phyloP scores from a whole-genome alignment of 1,284 basidiomycete genomes.

The Testicularia cyperi region DNA sequence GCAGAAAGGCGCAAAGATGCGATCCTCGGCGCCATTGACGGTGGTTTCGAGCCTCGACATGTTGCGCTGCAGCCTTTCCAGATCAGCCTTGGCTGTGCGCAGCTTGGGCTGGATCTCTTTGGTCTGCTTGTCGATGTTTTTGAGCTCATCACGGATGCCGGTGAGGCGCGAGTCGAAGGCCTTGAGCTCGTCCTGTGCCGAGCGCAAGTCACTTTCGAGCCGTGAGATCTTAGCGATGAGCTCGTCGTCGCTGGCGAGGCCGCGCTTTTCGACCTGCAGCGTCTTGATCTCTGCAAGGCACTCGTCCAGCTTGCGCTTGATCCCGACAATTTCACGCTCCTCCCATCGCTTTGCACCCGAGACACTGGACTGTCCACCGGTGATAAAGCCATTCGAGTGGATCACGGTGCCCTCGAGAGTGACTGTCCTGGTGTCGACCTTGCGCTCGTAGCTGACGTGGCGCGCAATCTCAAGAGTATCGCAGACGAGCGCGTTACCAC shows the following conservation, averaged over 20 bases:
- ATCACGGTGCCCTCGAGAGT: constrained; percentile 95
- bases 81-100: constrained; percentile 62
- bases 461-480: constrained; percentile 90
- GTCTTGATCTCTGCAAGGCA: constrained; percentile 79
- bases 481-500: constrained; percentile 90
- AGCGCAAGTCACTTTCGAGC: constrained; percentile 72
- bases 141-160: constrained; percentile 42
- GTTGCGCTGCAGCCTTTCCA: constrained; percentile 66
- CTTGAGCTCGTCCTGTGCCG: constrained; percentile 76
- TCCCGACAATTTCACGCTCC: constrained; percentile 87
- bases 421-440: constrained; percentile 95
- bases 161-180: constrained; percentile 42
- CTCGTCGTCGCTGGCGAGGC: constrained; percentile 77
- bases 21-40: constrained; percentile 71
- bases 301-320: constrained; percentile 68
- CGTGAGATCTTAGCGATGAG: constrained; percentile 75
- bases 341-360: constrained; percentile 67
- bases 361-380: constrained; percentile 80
- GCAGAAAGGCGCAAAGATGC: constrained; percentile 79
- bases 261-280: constrained; percentile 76
- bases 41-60: constrained; percentile 29
- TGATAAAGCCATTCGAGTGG: constrained; percentile 95
- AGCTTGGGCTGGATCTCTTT: constrained; percentile 35
- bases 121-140: constrained; percentile 36
- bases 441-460: constrained; percentile 87